phyloP scores from a whole-genome alignment of 331 rosid genomes.

The Acacia pycnantha region DNA sequence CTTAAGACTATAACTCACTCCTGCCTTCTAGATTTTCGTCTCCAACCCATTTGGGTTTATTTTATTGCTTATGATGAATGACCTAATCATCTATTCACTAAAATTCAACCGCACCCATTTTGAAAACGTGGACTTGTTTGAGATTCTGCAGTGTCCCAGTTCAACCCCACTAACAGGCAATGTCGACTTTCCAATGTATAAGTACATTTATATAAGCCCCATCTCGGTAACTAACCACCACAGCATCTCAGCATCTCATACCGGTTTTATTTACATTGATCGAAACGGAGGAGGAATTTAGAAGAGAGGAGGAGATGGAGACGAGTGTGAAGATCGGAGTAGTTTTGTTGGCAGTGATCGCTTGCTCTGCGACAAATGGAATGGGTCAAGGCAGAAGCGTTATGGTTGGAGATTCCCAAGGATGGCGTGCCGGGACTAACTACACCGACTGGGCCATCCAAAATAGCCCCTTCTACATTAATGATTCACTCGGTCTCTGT shows the following conservation, averaged over 20 bases:
- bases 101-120: neutral
- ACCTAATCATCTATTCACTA: neutral
- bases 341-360: conserved; percentile 32
- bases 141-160: neutral
- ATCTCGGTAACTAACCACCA: neutral
- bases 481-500: conserved; percentile 48
- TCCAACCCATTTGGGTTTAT: neutral
- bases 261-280: neutral
- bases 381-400: conserved; percentile 39
- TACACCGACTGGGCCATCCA: conserved; percentile 59
- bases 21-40: neutral
- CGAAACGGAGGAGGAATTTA: neutral
- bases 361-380: conserved; percentile 11
- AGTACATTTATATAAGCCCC: neutral
- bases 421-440: conserved; percentile 65
- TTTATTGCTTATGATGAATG: neutral
- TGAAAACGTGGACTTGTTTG: conserved; percentile 12
- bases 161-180: neutral
- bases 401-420: conserved; percentile 64
- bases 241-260: neutral
- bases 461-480: conserved; percentile 54
- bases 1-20: neutral
- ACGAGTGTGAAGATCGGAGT: conserved; percentile 19
- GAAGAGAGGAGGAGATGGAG: conserved; percentile 30
- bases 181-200: conserved; percentile 13